A percentile compares a stretch with the other conserved stretches of the same genome.
Evolutionary conservation across 768 basidiomycete species (phyloP).

Genomic region (Rhizopogon vesiculosus): DNA sequence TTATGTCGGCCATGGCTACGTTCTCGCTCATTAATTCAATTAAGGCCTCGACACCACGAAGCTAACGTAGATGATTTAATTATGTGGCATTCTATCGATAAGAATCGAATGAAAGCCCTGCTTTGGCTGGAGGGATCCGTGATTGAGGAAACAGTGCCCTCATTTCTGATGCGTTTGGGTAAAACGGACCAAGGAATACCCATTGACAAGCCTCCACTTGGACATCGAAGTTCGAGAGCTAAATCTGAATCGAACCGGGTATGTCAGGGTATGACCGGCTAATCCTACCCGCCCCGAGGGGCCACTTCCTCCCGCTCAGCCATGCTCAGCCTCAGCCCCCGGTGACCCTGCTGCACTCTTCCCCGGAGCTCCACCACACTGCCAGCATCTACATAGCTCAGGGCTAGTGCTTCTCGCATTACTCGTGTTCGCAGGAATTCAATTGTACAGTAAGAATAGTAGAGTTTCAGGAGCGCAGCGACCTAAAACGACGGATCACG

Average conservation of each 20-base stretch:
- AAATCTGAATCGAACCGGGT: not conserved
- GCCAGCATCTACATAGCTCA: not conserved
- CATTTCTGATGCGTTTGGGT: not conserved
- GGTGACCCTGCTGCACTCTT: not conserved
- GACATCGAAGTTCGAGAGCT: not conserved
- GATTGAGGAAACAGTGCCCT: not conserved
- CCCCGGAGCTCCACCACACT: not conserved
- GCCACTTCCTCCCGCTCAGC: not conserved
- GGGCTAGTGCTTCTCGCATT: too few relatives aligned
- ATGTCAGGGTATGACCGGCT: not conserved
- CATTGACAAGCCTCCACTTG: not conserved
- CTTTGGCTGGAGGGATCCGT: not conserved
- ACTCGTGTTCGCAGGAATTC: not conserved
- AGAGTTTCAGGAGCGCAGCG: too few relatives aligned
- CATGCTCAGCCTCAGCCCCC: not conserved
- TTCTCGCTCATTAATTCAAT: not conserved
- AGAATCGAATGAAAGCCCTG: not conserved
- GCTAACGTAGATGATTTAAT: not conserved
- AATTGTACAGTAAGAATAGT: not conserved
- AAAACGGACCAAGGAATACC: not conserved
- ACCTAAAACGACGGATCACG: not conserved
- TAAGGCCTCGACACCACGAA: not conserved
- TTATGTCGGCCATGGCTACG: not conserved
- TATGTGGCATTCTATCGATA: not conserved
- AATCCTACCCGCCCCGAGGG: not conserved